Conservation (phyloP, 495 filamentous ascomycete genomes). For the Penicilliopsis zonata region DNA sequence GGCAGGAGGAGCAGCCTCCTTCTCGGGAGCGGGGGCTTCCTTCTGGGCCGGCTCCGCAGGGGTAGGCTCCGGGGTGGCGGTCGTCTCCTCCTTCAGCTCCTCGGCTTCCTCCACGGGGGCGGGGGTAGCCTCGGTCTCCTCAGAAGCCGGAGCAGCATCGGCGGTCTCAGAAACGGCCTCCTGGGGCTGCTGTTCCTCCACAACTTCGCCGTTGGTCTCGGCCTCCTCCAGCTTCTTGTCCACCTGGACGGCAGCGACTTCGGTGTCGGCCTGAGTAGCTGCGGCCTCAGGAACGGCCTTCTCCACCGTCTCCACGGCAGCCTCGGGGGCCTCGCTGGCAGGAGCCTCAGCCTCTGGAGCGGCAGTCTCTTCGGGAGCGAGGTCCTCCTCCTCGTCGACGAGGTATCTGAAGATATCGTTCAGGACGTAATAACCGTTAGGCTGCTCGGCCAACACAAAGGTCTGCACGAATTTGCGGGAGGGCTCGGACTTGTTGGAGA, state of each 20-base stretch:
- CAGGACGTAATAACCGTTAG: slow-evolving; percentile 93
- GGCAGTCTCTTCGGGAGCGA: slow-evolving; percentile 39
- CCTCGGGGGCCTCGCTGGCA: slow-evolving; percentile 27
- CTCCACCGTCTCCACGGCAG: slow-evolving; percentile 19
- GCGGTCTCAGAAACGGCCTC: no score
- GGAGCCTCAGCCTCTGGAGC: slow-evolving; percentile 29
- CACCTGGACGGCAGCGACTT: slow-evolving; percentile 36
- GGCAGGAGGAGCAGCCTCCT: slow-evolving; percentile 37
- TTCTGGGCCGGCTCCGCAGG: slow-evolving; percentile 25
- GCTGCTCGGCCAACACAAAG: slow-evolving; percentile 94
- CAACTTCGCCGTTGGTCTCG: slow-evolving; percentile 18
- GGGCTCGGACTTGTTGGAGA: slow-evolving; percentile 80
- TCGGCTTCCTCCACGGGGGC: slow-evolving; percentile 36
- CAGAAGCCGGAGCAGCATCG: slow-evolving; percentile 16
- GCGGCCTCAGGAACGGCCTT: slow-evolving; percentile 19
- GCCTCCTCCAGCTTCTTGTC: slow-evolving; percentile 45
- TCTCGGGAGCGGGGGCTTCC: slow-evolving; percentile 35
- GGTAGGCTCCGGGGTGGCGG: slow-evolving; percentile 37
- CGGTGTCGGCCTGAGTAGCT: slow-evolving; percentile 20
- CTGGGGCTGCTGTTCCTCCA: slow-evolving; percentile 22
- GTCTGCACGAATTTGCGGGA: slow-evolving; percentile 95
- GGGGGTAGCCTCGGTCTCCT: slow-evolving; percentile 15
- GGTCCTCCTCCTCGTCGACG: slow-evolving; percentile 66
- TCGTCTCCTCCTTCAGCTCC: slow-evolving; percentile 36
- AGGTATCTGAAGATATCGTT: slow-evolving; percentile 97